Conservation (phyloP, 106 monocot species). For the Dendrobium officinale region DNA sequence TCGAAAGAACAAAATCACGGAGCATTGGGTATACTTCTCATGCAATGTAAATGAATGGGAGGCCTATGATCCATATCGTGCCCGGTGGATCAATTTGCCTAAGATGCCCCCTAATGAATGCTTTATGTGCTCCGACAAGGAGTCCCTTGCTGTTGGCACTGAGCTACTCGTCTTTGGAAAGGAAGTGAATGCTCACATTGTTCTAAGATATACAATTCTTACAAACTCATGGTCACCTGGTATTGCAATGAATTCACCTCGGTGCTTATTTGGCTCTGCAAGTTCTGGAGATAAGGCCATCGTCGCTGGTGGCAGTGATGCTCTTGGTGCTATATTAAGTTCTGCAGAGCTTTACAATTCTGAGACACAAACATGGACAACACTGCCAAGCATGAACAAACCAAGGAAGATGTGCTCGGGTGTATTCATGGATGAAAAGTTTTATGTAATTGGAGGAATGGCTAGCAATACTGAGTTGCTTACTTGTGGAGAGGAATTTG, state of each 20-base stretch:
- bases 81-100: constrained; percentile 54
- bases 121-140: constrained; percentile 70
- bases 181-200: constrained; percentile 50
- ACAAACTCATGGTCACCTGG: constrained; percentile 72
- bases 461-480: constrained; percentile 32
- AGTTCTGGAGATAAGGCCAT: constrained; percentile 64
- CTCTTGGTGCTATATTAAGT: constrained; percentile 28
- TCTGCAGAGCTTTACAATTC: constrained; percentile 84
- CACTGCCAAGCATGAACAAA: constrained; percentile 58
- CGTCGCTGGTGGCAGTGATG: constrained; percentile 59
- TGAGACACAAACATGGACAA: constrained; percentile 48
- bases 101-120: constrained; percentile 57
- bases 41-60: constrained; percentile 69
- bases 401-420: constrained; percentile 82
- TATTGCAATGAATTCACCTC: constrained; percentile 47
- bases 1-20: constrained; percentile 24
- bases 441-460: constrained; percentile 79
- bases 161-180: constrained; percentile 71
- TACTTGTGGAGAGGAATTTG: constrained; percentile 77
- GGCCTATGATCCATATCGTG: constrained; percentile 47
- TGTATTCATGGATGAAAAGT: constrained; percentile 81
- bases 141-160: constrained; percentile 74
- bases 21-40: constrained; percentile 78
- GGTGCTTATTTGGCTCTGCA: constrained; percentile 79
- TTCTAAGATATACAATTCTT: constrained; percentile 60